Evolutionary conservation across 805 yeast genomes (phyloP), one percentile per base, ranked within the genome.

Genomic region (Clavispora fructus): DNA sequence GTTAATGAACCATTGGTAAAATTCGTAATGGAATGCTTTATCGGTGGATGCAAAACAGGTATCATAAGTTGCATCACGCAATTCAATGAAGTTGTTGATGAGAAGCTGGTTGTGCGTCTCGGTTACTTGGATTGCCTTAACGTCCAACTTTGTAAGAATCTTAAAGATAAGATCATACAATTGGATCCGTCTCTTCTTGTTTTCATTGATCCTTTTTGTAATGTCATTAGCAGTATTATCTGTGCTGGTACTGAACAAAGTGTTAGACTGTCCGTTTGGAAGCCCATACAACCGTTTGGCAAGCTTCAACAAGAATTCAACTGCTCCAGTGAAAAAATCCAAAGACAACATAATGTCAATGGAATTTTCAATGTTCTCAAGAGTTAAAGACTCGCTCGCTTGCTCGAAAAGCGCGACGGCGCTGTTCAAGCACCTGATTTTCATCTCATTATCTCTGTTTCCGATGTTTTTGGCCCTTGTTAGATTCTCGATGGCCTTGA

Each of bases 401-500:
- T 82, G 82, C 59, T 86, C 87, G 55, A 94, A 81, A 41, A 92
- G 70, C 42, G 77, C 75, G 12, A 87, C 86, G 1, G 97, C 88
- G 51, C 84, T 82, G 40, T 78, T 76, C 55, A 94, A 72, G 56
- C 87, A 83, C 49, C 78, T 74, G 48, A 78, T 68, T 44, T 84
- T 78, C 53, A 76, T 63, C 44, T 91, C 97, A 37, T 76, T 75
- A 60, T 91, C 96, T 52, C 79, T 78, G 25, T 72, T 64, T 1
- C 87, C 88, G 49, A 82, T 79, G 47, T 82, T 86, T 57, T 84
- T 86, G 1, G 98, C 97, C 56, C 85, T 82, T 47, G 92, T 86
- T 57, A 94, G 73, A 62, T 86, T 90, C 63, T 94, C 99, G 56
- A 90, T 82, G 0, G 97, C 98, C 64, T 92, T 86, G 73, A 91